Evolutionary conservation across 2,329 filamentous ascomycete species (phyloP), one percentile per base, ranked within the genome.

Genomic region (Albophoma yamanashiensis): DNA sequence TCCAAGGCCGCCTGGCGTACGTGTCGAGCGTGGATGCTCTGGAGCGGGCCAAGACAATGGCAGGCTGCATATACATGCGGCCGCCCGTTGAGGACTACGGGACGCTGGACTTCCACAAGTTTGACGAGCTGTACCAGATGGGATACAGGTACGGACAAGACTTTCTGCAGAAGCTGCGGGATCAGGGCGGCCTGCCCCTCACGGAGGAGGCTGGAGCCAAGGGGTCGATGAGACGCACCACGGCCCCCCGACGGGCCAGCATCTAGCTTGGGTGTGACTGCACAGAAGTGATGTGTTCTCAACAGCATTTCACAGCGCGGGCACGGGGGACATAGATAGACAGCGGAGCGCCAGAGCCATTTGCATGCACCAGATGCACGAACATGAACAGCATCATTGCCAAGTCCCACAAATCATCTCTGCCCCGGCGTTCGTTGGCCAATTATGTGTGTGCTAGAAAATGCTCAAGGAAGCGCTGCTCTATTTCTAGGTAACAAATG

Each of bases 101-200:
- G 5, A 99, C 94, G 1, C 78, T 99, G 38, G 94, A 99, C 61
- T 99, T 99, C 78, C 90, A 87, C 63, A 97, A 96, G 73, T 99
- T 99, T 73, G 93, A 97, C 68, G 95, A 99, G 79, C 93, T 99
- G 59, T 96, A 95, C 69, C 82, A 89, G 66, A 82, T 97, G 14
- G 95, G 94, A 1, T 96, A 96, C 74, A 81, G 83, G 59, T 99
- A 87, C 69, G 94, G 92, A 5, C 88, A 89, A 71, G 85, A 91
- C 59, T 97, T 88, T 71, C 74, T 99, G 64, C 84, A 85, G 58
- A 82, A 86, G 66, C 77, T 97, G 71, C 87, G 86, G 69, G 89
- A 89, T 45, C 82, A 95, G 67, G 93, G 93, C 0, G 82, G 88
- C 45, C 75, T 99, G 65, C 84, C 84, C 31, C 67, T 89, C 55